Base-by-base conservation (phyloP, 768 basidiomycete species). In the Asterophora lycoperdoides region DNA sequence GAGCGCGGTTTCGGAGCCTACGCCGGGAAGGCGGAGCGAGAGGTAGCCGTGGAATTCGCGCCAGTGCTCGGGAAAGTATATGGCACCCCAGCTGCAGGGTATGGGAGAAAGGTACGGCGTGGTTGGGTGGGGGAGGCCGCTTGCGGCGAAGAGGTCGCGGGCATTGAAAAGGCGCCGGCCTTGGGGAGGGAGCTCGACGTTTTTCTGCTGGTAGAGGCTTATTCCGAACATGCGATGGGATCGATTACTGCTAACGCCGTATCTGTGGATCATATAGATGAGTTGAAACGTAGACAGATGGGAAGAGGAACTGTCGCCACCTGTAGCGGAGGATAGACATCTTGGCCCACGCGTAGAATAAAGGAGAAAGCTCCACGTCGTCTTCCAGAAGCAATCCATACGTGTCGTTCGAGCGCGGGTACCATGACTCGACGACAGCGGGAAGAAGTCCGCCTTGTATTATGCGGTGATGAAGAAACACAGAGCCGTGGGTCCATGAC, bases 11-110 rank as follows among this genome's bases (percentile, higher is more conserved):
- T 80, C 77, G n/a, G 80, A 74, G 23, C 23, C 23, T 3, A 3
- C 23, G 23, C 3, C 6, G 23, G 23, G 23, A n/a, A 91, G 76
- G 20, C 90, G 83, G n/a, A 75, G 60, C 33, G 79, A 57, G 53
- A 93, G 80, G 61, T 89, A 93, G 43, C 70, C 67, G 66, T 93
- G 89, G 64, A 93, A 93, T 62, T 89, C 88, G 56, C 82, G 78
- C 91, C 90, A 93, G 58, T 86, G 83, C 55, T 89, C 79, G 9
- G 92, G 90, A 61, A 94, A 94, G 69, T 93, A 94, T 32, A 90
- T 73, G 2, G 89, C 91, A 11, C 91, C 92, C 91, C 90, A 94
- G 66, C 87, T 90, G 65, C 91, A 93, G 0, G 91, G 92, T 8
- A 91, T 80, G 50, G 89, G 86, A 0, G 89, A 91, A 36, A 93